Evolutionary conservation across 495 filamentous ascomycete genomes (phyloP), one percentile per base, ranked within the genome.

Genomic region (Aspergillus saccharolyticus): DNA sequence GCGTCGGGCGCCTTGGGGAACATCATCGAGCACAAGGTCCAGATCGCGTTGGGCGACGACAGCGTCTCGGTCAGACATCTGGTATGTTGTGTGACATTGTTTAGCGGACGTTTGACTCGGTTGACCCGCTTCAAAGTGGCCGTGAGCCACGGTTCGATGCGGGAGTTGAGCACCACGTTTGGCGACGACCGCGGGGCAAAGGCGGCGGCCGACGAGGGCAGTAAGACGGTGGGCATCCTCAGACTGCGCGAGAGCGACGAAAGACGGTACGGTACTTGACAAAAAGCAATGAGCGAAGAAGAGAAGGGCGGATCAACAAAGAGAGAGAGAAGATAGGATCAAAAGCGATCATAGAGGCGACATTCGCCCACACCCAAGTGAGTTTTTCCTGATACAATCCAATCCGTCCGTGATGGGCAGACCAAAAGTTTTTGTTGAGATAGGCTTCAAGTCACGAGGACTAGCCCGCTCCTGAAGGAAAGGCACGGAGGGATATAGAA

Each of bases 111-210:
- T 83, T 99, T 99, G 73, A 97, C 84, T 59, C 90, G 85, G 80
- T 97, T 97, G 75, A 96, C 91, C 70, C 94, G 86, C 79, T 99
- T 99, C 63, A 99, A 78, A 18, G 95, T 96, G 61, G 89, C 88
- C 6, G 94, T 99, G 73, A 99, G 82, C 93, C 95, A 99, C 54
- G 92, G 90, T 78, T 96, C 94, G 64, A 97, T 90, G 79, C 92
- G 96, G 65, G 85, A 87, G 64, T 87, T 90, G 63, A 99, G 80
- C 62, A 99, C 94, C 61, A 99, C 88, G 68, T 92, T 99, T 58
- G 93, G 91, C n/a, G 91, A 88, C 3, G 90, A 89, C 59, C 94
- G 85, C 59, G 95, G 92, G 62, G 95, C 94, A 78, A 97, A 99
- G 63, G 94, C 93, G 57, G 92, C 91, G 44, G 94, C 94, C 55